Percentiles rank a stretch among this genome's conserved stretches.
Evolutionary conservation across 1,284 basidiomycete genomes (phyloP).

Genomic region (Irpex sp.): DNA sequence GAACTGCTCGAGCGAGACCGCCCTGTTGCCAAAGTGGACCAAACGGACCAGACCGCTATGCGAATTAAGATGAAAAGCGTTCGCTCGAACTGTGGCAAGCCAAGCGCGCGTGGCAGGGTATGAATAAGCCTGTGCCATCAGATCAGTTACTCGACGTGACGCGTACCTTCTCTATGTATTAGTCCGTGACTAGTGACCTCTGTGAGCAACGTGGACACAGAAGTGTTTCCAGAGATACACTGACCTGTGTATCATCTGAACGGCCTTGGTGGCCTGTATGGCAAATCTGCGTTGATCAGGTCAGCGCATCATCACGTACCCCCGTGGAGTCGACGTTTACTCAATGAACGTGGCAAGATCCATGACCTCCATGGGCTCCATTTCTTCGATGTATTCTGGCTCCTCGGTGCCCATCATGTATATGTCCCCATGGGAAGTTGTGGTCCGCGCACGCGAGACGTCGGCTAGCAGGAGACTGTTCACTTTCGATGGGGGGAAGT

Average conservation of each 20-base stretch:
- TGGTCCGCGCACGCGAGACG: slow-evolving; percentile 36
- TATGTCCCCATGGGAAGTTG: slow-evolving; percentile 42
- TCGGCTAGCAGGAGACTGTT: slow-evolving; percentile 66
- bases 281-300: slow-evolving; percentile 49
- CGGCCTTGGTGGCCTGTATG: slow-evolving; percentile 66
- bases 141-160: neutral
- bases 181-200: slow-evolving; percentile 37
- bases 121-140: slow-evolving; percentile 4
- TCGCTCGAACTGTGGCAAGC: slow-evolving; percentile 52
- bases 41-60: slow-evolving; percentile 64
- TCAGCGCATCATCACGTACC: neutral
- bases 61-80: slow-evolving; percentile 68
- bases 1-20: slow-evolving; percentile 63
- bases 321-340: slow-evolving; percentile 26
- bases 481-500: slow-evolving; percentile 62
- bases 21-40: slow-evolving; percentile 75
- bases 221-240: slow-evolving; percentile 7
- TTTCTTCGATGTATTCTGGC: slow-evolving; percentile 43
- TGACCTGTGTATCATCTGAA: slow-evolving; percentile 63
- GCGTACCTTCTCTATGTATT: slow-evolving; percentile 61
- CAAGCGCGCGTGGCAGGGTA: neutral
- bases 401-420: slow-evolving; percentile 50
- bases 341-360: slow-evolving; percentile 72
- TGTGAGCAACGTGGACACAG: slow-evolving; percentile 2
- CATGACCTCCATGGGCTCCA: slow-evolving; percentile 65